A percentile compares a stretch with the other conserved stretches of the same genome.
Evolutionary conservation across 2,329 filamentous ascomycete species (phyloP).

Genomic region (Endocalyx cinctus): DNA sequence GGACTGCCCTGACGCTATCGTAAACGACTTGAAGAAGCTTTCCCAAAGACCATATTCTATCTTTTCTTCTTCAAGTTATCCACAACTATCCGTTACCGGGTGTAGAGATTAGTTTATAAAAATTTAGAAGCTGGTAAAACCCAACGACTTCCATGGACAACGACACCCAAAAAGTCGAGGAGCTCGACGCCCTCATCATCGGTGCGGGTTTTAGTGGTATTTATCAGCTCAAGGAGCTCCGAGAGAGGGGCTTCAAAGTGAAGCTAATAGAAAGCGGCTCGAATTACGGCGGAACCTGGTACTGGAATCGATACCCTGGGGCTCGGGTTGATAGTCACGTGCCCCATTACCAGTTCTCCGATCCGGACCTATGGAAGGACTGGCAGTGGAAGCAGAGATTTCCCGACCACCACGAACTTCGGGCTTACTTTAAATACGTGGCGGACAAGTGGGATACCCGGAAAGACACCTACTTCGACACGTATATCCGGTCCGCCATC

Average conservation of each 20-base stretch:
- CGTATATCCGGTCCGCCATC: constrained; percentile 34
- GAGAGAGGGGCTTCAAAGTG: constrained; percentile 29
- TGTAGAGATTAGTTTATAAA: too few relatives aligned
- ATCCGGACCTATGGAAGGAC: constrained; percentile 35
- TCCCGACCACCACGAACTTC: constrained; percentile 35
- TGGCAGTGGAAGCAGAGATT: constrained; percentile 41
- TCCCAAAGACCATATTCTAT: too few relatives aligned
- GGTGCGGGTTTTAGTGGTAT: constrained; percentile 34
- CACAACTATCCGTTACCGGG: too few relatives aligned
- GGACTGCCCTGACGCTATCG: too few relatives aligned
- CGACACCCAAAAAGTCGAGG: constrained; percentile 6
- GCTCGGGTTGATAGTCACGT: constrained; percentile 33
- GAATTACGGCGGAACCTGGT: constrained; percentile 38
- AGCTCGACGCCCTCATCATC: constrained; percentile 33
- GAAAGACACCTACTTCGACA: constrained; percentile 40
- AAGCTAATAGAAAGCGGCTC: constrained; percentile 34
- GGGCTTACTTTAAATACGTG: constrained; percentile 42
- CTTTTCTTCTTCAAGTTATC: too few relatives aligned
- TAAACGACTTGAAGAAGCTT: too few relatives aligned
- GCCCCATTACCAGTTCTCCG: constrained; percentile 29
- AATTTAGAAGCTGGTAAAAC: too few relatives aligned
- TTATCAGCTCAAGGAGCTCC: constrained; percentile 30
- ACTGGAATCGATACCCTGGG: constrained; percentile 40
- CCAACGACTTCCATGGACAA: too few relatives aligned
- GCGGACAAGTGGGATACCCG: constrained; percentile 38